Percentiles rank a stretch among this genome's conserved stretches.
Conservation (phyloP, 2,329 filamentous ascomycete species). For the Fusarium citri region DNA sequence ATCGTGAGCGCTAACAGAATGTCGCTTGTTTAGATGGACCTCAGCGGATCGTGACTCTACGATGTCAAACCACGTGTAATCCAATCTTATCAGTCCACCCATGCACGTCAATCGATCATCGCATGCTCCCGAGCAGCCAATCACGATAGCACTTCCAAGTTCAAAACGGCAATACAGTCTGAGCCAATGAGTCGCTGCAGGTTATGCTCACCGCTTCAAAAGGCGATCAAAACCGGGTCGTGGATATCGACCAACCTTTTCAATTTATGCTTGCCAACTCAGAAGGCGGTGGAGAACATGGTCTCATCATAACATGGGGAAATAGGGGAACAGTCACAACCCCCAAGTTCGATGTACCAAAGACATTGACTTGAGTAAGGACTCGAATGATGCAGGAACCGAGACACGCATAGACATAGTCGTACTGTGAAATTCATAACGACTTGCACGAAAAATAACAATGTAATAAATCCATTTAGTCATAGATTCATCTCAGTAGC, state of each 20-base stretch:
- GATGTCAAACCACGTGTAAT: slow-evolving; percentile 16
- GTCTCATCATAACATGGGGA: slow-evolving; percentile 22
- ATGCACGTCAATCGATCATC: slow-evolving; percentile 33
- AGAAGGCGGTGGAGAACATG: slow-evolving; percentile 33
- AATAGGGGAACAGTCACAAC: neutral
- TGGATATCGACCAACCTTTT: slow-evolving; percentile 4
- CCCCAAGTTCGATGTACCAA: neutral
- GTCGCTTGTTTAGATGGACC: slow-evolving; percentile 3
- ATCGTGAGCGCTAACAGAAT: slow-evolving; percentile 10
- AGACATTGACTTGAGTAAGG: neutral
- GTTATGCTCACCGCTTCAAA: slow-evolving; percentile 33
- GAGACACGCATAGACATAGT: slow-evolving; percentile 2
- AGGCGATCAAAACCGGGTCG: slow-evolving; percentile 11
- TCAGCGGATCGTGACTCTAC: slow-evolving; percentile 16
- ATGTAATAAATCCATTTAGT: neutral
- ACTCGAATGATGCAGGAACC: slow-evolving; percentile 21
- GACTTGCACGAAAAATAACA: neutral
- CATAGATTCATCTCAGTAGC: neutral
- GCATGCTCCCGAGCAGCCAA: slow-evolving; percentile 30
- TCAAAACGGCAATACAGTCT: slow-evolving; percentile 41
- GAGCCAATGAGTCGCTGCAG: neutral
- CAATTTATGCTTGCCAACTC: slow-evolving; percentile 6
- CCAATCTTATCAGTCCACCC: slow-evolving; percentile 1
- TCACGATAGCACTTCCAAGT: slow-evolving; percentile 22
- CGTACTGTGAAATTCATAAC: neutral